Evolutionary conservation across 805 yeast species (phyloP).

Genomic region (Trichomonascus vanleenenianus): DNA sequence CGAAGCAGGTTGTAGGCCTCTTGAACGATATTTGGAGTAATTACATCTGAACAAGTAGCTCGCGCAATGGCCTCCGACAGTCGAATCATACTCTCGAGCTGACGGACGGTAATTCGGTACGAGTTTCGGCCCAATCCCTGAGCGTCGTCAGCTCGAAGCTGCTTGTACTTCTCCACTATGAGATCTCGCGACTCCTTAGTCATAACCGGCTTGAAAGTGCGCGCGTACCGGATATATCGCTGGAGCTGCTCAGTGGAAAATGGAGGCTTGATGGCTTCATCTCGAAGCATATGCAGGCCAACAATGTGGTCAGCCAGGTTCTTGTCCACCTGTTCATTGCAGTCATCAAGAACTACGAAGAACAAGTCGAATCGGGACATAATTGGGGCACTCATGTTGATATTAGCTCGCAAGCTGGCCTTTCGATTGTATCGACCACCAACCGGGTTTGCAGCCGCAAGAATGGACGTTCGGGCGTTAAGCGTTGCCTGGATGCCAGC

Average conservation of each 20-base stretch:
- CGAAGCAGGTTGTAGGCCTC: conserved; percentile 88
- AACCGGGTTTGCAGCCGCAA: conserved; percentile 98
- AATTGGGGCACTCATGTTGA: conserved; percentile 95
- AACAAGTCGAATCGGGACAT: conserved; percentile 97
- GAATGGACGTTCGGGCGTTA: conserved; percentile 91
- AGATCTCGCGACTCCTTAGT: conserved; percentile 71
- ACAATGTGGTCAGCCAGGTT: conserved; percentile 90
- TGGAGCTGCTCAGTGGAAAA: conserved; percentile 80
- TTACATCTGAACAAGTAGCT: conserved; percentile 88
- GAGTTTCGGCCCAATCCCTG: conserved; percentile 76
- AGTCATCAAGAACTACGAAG: conserved; percentile 89
- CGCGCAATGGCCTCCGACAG: conserved; percentile 94
- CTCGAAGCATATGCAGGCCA: conserved; percentile 82
- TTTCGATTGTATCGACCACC: conserved; percentile 95
- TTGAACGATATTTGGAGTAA: conserved; percentile 76
- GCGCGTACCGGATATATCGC: conserved; percentile 84
- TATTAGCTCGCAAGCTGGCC: conserved; percentile 71
- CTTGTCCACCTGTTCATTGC: conserved; percentile 85
- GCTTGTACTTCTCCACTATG: conserved; percentile 73
- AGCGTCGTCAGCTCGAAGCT: conserved; percentile 81
- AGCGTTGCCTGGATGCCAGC: conserved; percentile 98
- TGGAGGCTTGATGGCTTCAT: conserved; percentile 85
- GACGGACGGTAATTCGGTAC: conserved; percentile 94
- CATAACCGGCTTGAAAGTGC: conserved; percentile 86
- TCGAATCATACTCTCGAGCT: conserved; percentile 87